Percentiles rank a stretch among this genome's conserved stretches.
phyloP scores from a whole-genome alignment of 352 stramenopile species.

The Bremia lactucae region DNA sequence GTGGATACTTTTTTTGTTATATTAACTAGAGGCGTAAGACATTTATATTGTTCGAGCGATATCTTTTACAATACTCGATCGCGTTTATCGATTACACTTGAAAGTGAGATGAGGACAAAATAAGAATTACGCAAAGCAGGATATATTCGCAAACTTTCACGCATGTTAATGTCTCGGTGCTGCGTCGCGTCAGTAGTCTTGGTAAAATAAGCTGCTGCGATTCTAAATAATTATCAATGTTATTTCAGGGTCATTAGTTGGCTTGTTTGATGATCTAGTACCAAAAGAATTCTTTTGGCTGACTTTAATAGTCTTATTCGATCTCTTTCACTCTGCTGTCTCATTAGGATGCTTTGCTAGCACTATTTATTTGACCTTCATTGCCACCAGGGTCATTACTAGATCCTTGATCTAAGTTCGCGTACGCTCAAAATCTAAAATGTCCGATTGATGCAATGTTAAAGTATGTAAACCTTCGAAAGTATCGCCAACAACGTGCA shows the following conservation, averaged over 20 bases:
- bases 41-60: conserved; percentile 32
- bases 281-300: no score
- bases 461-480: conserved; percentile 19
- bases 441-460: no score
- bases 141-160: conserved; percentile 34
- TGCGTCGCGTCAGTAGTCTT: conserved; percentile 27
- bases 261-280: no score
- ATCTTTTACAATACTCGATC: conserved; percentile 73
- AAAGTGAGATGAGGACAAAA: conserved; percentile 45
- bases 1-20: conserved; percentile 32
- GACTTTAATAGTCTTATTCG: no score
- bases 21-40: conserved; percentile 53
- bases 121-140: conserved; percentile 58
- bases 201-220: conserved; percentile 32
- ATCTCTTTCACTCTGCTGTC: no score
- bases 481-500: conserved; percentile 3
- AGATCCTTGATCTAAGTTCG: conserved; percentile 5
- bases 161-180: conserved; percentile 42
- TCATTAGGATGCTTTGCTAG: no score
- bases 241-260: conserved; percentile 5
- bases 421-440: conserved; percentile 1
- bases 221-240: no score
- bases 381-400: no score
- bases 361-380: no score
- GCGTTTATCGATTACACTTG: conserved; percentile 38